Evolutionary conservation across 2,329 filamentous ascomycete genomes (phyloP), one percentile per base, ranked within the genome.

Genomic region (Didymella lethalis): DNA sequence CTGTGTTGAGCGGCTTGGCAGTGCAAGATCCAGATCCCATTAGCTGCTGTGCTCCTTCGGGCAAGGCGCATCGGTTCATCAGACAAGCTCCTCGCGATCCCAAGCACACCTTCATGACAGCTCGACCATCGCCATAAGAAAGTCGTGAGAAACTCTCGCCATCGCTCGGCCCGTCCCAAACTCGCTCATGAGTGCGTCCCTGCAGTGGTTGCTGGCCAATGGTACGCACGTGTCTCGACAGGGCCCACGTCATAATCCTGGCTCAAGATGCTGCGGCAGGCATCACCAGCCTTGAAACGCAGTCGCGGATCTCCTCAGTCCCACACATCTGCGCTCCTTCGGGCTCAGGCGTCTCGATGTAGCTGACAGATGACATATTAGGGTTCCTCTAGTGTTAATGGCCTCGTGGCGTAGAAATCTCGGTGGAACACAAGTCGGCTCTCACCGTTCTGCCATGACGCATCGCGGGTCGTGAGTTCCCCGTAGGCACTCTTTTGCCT

Each of bases 351-450:
- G 50, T 62, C 62, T 64, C 56, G 61, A 63, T 59, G 57, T 64
- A 63, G 62, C 53, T 67, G 66, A 69, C 66, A 68, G 61, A 68
- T 70, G 68, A 68, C 67, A 68, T 64, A 46, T 49, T 64, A 53
- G 61, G 63, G 47, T 49, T 53, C 54, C 53, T 55, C 59, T 71
- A 68, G 65, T 67, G 65, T 59, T 56, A 62, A 54, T 52, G 54
- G 54, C 62, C 59, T 66, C 50, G 61, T 69, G 61, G 57, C 62
- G 59, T 66, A 64, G 64, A 65, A 53, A 29, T 60, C 64, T 67
- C 57, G 56, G 63, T 62, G 62, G 53, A 58, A 59, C 54, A 38
- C 55, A 59, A 58, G 53, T 65, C 59, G 57, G 62, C 61, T 63
- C 52, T 63, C 67, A 58, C 59, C 59, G 43, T 64, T 49, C 54